Conservation (phyloP, 1,284 basidiomycete species). For the Singerocomus inundabilis region DNA sequence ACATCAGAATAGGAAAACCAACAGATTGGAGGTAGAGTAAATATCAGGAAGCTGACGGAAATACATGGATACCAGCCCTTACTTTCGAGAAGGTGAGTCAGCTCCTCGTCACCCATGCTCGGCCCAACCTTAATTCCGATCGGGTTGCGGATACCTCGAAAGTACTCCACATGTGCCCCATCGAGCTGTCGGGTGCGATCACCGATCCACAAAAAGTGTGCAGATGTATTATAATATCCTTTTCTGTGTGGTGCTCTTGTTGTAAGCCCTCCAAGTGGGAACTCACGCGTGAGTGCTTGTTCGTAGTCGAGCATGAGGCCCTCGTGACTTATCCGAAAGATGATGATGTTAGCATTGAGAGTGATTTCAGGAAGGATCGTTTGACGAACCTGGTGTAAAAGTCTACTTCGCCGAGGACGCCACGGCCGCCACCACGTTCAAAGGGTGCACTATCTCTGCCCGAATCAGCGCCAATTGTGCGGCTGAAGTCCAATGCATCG, state of each 20-base stretch:
- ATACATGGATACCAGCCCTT: constrained; percentile 30
- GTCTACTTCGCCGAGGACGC: constrained; percentile 87
- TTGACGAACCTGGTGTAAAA: constrained; percentile 81
- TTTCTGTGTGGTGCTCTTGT: constrained; percentile 23
- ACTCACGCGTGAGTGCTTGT: constrained; percentile 81
- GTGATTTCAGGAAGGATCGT: background rate
- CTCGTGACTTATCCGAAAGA: constrained; percentile 66
- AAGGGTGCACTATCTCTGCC: constrained; percentile 52
- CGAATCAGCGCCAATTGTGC: constrained; percentile 75
- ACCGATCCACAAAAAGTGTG: constrained; percentile 97
- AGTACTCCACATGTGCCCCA: constrained; percentile 95
- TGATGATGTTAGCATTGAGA: background rate
- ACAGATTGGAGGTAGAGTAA: background rate
- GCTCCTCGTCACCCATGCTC: constrained; percentile 76
- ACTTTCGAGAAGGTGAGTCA: constrained; percentile 82
- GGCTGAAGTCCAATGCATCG: constrained; percentile 92
- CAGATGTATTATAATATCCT: constrained; percentile 81
- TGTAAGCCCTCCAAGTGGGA: constrained; percentile 30
- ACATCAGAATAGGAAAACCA: background rate
- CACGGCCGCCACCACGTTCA: constrained; percentile 66
- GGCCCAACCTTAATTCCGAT: constrained; percentile 98
- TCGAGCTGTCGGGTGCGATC: constrained; percentile 93
- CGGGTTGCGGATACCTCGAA: constrained; percentile 92
- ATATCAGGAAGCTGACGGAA: background rate
- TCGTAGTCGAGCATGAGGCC: constrained; percentile 94